Evolutionary conservation across 2,329 filamentous ascomycete genomes (phyloP).

Genomic region (Apiospora kogelbergensis): DNA sequence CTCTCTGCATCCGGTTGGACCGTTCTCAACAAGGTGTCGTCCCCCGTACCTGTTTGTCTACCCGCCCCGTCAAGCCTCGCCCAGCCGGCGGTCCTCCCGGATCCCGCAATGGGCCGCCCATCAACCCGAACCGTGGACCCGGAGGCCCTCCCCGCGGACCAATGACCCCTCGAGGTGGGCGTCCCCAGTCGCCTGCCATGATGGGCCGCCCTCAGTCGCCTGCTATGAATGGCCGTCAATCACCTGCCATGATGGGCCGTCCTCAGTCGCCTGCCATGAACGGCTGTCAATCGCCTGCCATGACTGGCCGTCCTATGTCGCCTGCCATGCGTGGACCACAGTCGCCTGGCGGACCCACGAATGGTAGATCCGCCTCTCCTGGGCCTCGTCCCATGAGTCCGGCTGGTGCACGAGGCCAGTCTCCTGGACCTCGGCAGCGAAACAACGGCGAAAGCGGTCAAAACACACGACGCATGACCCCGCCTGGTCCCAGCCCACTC

Average conservation of each 20-base stretch:
- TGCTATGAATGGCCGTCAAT: slow-evolving; percentile 36
- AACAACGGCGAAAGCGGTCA: slow-evolving; percentile 43
- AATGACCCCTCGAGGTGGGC: slow-evolving; percentile 39
- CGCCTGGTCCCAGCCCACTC: slow-evolving; percentile 41
- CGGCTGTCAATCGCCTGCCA: slow-evolving; percentile 31
- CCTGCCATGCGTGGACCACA: slow-evolving; percentile 25
- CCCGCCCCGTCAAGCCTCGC: slow-evolving; percentile 86
- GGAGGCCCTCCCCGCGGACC: slow-evolving; percentile 34
- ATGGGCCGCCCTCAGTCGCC: slow-evolving; percentile 29
- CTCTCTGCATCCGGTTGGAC: slow-evolving; percentile 88
- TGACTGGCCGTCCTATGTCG: slow-evolving; percentile 22
- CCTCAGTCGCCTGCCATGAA: slow-evolving; percentile 24
- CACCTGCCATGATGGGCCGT: slow-evolving; percentile 35
- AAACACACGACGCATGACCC: slow-evolving; percentile 38
- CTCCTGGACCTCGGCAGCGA: slow-evolving; percentile 40
- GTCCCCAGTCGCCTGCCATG: slow-evolving; percentile 14
- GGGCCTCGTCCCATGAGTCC: slow-evolving; percentile 28
- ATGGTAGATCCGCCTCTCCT: slow-evolving; percentile 22
- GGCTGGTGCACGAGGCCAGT: slow-evolving; percentile 40
- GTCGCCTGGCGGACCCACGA: background rate
- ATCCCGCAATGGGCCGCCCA: slow-evolving; percentile 50
- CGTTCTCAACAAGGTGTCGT: slow-evolving; percentile 90
- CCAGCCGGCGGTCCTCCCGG: slow-evolving; percentile 47
- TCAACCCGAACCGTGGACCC: slow-evolving; percentile 42
- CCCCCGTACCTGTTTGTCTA: slow-evolving; percentile 89